phyloP scores from a whole-genome alignment of 352 stramenopile species.

The Saprolegnia diclina region DNA sequence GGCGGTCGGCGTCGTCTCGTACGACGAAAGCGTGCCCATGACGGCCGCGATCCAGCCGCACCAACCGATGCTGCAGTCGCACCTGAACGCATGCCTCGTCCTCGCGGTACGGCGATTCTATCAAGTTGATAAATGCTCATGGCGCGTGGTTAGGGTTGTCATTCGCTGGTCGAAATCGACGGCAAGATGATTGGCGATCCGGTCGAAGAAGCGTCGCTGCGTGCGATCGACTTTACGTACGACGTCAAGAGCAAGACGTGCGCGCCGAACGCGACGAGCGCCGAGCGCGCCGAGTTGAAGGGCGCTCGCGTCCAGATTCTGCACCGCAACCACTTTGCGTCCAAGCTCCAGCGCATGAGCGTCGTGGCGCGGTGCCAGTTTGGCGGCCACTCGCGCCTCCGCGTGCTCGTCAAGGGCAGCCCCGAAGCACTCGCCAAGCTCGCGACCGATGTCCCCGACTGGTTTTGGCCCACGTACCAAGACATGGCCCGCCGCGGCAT shows the following conservation, averaged over 20 bases:
- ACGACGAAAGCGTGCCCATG: conserved; percentile 45
- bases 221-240: conserved; percentile 92
- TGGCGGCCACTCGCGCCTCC: conserved; percentile 42
- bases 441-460: conserved; percentile 67
- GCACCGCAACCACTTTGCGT: conserved; percentile 94
- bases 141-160: conserved; percentile 60
- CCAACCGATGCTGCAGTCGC: conserved; percentile 65
- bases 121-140: too few relatives aligned
- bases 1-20: conserved; percentile 87
- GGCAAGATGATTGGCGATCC: conserved; percentile 96
- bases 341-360: conserved; percentile 96
- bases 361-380: conserved; percentile 89
- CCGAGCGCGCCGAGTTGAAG: conserved; percentile 67
- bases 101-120: conserved; percentile 36
- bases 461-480: conserved; percentile 89
- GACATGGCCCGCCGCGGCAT: conserved; percentile 75
- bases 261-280: conserved; percentile 57
- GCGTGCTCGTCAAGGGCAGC: conserved; percentile 95
- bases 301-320: conserved; percentile 87
- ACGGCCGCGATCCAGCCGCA: conserved; percentile 22
- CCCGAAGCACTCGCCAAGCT: conserved; percentile 90
- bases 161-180: conserved; percentile 97
- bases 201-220: conserved; percentile 96
- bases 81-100: conserved; percentile 74
- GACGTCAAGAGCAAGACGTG: conserved; percentile 66